A percentile compares a stretch with the other conserved stretches of the same genome.
These are phyloP conservation scores for Schwanniomyces vanrijiae DNA, from an alignment of 805 yeast genomes.

Conservation along the genomic window DNA sequence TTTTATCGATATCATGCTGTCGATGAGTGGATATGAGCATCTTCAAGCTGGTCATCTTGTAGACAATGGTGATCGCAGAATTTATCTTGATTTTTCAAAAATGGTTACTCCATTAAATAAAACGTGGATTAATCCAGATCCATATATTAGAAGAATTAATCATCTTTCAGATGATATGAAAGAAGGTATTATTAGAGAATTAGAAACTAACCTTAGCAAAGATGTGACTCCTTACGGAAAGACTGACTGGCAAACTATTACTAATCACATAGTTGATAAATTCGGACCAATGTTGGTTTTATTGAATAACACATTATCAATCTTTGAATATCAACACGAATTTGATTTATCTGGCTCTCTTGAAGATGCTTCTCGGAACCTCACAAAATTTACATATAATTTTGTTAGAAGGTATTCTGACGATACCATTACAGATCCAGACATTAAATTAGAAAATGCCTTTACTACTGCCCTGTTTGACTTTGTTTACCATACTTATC, in stretches of 20 bases:
- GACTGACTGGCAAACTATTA: constrained; percentile 52
- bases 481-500: constrained; percentile 44
- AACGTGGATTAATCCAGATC: constrained; percentile 49
- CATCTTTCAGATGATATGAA: constrained; percentile 1
- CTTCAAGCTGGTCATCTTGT: constrained; percentile 45
- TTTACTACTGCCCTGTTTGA: constrained; percentile 42
- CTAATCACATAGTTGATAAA: constrained; percentile 48
- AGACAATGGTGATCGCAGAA: constrained; percentile 49
- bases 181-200: constrained; percentile 1
- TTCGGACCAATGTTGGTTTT: constrained; percentile 50
- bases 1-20: constrained; percentile 23
- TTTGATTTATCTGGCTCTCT: constrained; percentile 20
- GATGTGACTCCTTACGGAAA: constrained; percentile 1
- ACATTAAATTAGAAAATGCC: constrained; percentile 19
- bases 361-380: constrained; percentile 22
- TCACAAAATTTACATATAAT: constrained; percentile 43
- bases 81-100: constrained; percentile 51
- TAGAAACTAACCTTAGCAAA: constrained; percentile 1
- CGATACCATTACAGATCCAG: constrained; percentile 10
- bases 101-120: constrained; percentile 53
- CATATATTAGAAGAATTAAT: constrained; percentile 29
- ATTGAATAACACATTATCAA: constrained; percentile 38
- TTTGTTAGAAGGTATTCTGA: constrained; percentile 46
- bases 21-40: constrained; percentile 45
- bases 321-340: constrained; percentile 2